These are phyloP conservation scores for Neonectria faginata DNA, from an alignment of 2,329 filamentous ascomycete genomes.

Conservation along the genomic window DNA sequence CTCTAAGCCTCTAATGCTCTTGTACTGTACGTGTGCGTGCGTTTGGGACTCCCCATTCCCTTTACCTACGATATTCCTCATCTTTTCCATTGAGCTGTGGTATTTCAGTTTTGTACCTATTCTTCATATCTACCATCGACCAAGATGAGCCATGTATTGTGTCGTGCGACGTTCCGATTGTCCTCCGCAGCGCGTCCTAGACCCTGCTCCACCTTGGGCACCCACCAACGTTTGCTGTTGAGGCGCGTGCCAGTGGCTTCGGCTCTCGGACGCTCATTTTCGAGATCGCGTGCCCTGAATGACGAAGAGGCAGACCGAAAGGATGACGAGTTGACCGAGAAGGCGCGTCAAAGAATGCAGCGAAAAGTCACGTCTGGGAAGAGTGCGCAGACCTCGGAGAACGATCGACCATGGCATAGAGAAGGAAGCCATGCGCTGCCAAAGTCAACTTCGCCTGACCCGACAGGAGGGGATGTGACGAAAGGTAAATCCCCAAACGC, in stretches of 20 bases:
- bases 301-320: slow-evolving; percentile 29
- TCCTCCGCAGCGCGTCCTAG: slow-evolving; percentile 28
- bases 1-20: neutral
- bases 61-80: neutral
- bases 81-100: neutral
- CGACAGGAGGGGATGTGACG: slow-evolving; percentile 31
- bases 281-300: slow-evolving; percentile 30
- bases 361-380: slow-evolving; percentile 39
- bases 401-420: slow-evolving; percentile 46
- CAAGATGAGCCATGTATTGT: slow-evolving; percentile 39
- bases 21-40: neutral
- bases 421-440: slow-evolving; percentile 32
- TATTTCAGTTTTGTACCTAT: neutral
- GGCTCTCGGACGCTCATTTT: slow-evolving; percentile 35
- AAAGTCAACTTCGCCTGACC: slow-evolving; percentile 30
- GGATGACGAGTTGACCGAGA: slow-evolving; percentile 35
- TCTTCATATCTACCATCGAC: slow-evolving; percentile 2
- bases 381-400: slow-evolving; percentile 42
- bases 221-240: slow-evolving; percentile 19
- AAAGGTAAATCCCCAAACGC: slow-evolving; percentile 36
- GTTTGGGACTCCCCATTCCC: neutral
- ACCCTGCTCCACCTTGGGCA: slow-evolving; percentile 15
- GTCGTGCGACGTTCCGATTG: slow-evolving; percentile 33
- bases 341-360: slow-evolving; percentile 38
- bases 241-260: slow-evolving; percentile 7